Conservation (phyloP, 1,284 basidiomycete genomes). For the Trichosporon asahii region DNA sequence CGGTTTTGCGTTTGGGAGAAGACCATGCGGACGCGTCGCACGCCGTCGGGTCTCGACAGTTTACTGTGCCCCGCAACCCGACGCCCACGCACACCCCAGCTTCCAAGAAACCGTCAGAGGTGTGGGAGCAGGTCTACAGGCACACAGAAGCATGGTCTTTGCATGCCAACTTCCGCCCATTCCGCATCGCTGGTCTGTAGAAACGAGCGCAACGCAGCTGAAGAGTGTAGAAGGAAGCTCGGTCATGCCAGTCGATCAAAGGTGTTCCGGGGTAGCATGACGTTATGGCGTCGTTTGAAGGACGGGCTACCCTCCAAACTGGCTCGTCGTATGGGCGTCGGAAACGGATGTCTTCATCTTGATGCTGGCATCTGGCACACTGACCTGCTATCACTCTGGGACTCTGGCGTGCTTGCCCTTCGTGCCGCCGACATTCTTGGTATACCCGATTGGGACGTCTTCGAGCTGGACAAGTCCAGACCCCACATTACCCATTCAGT, state of each 20-base stretch:
- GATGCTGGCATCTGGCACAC: too few species aligned
- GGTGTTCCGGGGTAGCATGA: not conserved
- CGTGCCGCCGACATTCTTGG: too few species aligned
- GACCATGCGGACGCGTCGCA: not conserved
- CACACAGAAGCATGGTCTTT: not conserved
- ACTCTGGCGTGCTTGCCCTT: too few species aligned
- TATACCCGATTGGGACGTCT: too few species aligned
- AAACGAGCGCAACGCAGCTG: too few species aligned
- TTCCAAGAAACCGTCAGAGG: not conserved
- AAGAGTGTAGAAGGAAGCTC: not conserved
- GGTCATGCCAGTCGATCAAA: not conserved
- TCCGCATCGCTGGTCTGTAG: too few species aligned
- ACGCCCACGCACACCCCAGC: not conserved
- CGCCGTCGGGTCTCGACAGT: too few species aligned
- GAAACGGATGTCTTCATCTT: not conserved
- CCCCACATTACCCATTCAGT: not conserved
- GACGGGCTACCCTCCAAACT: not conserved
- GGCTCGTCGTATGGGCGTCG: not conserved
- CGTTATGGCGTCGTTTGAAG: constrained; percentile 4
- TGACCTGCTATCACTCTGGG: too few species aligned
- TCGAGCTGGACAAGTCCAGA: not conserved
- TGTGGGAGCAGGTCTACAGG: not conserved
- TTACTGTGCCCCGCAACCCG: not conserved
- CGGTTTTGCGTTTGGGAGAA: not conserved
- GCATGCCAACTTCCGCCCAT: not conserved